phyloP scores from a whole-genome alignment of 2,329 filamentous ascomycete genomes.

The Pseudocercospora crystallina region DNA sequence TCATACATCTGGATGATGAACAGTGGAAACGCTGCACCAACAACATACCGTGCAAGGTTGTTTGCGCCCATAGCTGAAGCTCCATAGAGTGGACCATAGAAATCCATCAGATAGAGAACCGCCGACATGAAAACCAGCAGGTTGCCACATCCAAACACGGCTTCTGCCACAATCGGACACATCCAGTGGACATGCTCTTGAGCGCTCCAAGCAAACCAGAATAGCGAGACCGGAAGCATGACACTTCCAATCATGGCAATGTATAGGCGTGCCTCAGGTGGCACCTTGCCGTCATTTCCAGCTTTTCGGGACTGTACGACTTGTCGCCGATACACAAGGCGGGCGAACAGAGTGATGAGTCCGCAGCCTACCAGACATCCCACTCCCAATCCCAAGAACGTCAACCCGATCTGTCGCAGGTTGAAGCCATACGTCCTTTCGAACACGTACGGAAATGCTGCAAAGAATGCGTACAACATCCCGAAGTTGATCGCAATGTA shows the following conservation, averaged over 20 bases:
- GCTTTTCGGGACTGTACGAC: neutral
- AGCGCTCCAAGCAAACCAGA: slow-evolving; percentile 38
- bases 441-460: slow-evolving; percentile 37
- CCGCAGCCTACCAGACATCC: slow-evolving; percentile 16
- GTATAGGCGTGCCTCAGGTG: slow-evolving; percentile 35
- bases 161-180: slow-evolving; percentile 34
- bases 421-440: slow-evolving; percentile 28
- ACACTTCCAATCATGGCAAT: slow-evolving; percentile 35
- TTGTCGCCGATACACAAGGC: slow-evolving; percentile 24
- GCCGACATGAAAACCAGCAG: slow-evolving; percentile 34
- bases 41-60: slow-evolving; percentile 33
- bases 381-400: slow-evolving; percentile 28
- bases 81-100: slow-evolving; percentile 41
- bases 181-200: slow-evolving; percentile 40
- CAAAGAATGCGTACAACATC: slow-evolving; percentile 45
- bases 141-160: slow-evolving; percentile 21
- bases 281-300: slow-evolving; percentile 9
- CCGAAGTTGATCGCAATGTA: slow-evolving; percentile 42
- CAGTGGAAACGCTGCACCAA: slow-evolving; percentile 38
- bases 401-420: slow-evolving; percentile 34
- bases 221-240: slow-evolving; percentile 34
- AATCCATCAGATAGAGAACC: slow-evolving; percentile 43
- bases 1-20: slow-evolving; percentile 44
- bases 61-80: slow-evolving; percentile 35
- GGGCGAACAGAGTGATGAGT: slow-evolving; percentile 24